Base-by-base conservation (phyloP, 805 yeast species). In the Pichia membranifaciens region DNA sequence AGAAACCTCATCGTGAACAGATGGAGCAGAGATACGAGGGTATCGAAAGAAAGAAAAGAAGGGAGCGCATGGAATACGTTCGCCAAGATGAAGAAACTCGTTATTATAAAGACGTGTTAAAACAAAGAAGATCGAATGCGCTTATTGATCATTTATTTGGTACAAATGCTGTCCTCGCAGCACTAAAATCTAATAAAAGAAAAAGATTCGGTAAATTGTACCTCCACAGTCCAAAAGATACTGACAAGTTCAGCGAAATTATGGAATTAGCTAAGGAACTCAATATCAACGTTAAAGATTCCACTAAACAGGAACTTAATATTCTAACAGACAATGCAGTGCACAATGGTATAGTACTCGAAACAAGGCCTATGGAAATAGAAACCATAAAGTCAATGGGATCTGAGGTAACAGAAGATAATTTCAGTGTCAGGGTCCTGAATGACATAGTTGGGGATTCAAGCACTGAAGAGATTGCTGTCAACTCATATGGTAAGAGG, bases 341-440 rank as follows among this genome's bases (percentile, higher is more conserved):
- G 12, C 96, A 88, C 66, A 88, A 89, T 62, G 91, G 91, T 16
- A 72, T 80, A 23, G 91, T 85, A 1, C 59, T 87, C 43, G 87
- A 84, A 57, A 76, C 91, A 0, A 76, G 76, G 51, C 78, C 81
- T 7, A 56, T 82, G 1, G 52, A 64, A 43, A 56, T 69, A n/a
- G 17, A 28, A 7, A 18, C 21, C 29, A 40, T 40, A 9, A 41
- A 37, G 32, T 37, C 29, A 6, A 39, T 47, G 47, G 34, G 28
- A 21, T 15, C 41, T 28, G 28, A 10, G 10, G 25, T 21, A 6
- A 31, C 25, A 18, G 39, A 37, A n/a, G 44, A 50, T 21, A 32
- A 45, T 16, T 40, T 44, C 21, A 35, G 15, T 34, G 40, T 51
- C 12, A 37, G 25, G 25, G 8, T n/a, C 8, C n/a, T 13, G 1